Percentiles rank a stretch among this genome's conserved stretches.
These are phyloP conservation scores for Candida bentonensis DNA, from an alignment of 805 yeast species.

Conservation along the genomic window DNA sequence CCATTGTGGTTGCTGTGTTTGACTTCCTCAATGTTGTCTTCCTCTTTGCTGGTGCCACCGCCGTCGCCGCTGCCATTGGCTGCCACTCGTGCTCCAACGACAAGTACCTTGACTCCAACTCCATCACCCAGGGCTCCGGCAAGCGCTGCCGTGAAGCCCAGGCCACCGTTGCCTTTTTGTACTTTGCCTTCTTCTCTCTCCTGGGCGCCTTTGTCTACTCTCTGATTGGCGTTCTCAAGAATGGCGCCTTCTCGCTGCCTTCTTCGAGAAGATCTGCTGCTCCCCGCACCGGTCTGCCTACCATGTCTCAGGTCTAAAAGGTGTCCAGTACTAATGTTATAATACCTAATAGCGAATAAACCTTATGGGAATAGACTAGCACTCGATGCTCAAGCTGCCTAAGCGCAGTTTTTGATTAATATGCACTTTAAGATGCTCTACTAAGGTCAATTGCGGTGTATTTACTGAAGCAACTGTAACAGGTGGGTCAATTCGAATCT, in stretches of 20 bases:
- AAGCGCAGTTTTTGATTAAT: no score
- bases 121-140: constrained; percentile 56
- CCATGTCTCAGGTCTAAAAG: constrained; percentile 82
- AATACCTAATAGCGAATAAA: background rate
- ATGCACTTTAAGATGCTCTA: no score
- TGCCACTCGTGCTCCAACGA: constrained; percentile 72
- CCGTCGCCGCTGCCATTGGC: constrained; percentile 82
- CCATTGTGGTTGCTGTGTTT: constrained; percentile 53
- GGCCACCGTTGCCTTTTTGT: constrained; percentile 69
- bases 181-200: constrained; percentile 68
- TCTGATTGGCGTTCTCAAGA: constrained; percentile 33
- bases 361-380: no score
- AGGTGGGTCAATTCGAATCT: no score
- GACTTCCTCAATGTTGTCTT: constrained; percentile 86
- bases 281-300: constrained; percentile 76
- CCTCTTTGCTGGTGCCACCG: constrained; percentile 90
- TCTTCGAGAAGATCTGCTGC: constrained; percentile 30
- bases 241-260: constrained; percentile 44
- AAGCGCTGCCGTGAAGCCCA: constrained; percentile 95
- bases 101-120: constrained; percentile 48
- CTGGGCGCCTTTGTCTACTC: constrained; percentile 47
- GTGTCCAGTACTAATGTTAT: background rate
- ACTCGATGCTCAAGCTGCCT: no score
- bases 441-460: no score
- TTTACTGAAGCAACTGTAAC: no score